Evolutionary conservation across 306 rosid genomes (phyloP).

Genomic region (Lablab purpureus): DNA sequence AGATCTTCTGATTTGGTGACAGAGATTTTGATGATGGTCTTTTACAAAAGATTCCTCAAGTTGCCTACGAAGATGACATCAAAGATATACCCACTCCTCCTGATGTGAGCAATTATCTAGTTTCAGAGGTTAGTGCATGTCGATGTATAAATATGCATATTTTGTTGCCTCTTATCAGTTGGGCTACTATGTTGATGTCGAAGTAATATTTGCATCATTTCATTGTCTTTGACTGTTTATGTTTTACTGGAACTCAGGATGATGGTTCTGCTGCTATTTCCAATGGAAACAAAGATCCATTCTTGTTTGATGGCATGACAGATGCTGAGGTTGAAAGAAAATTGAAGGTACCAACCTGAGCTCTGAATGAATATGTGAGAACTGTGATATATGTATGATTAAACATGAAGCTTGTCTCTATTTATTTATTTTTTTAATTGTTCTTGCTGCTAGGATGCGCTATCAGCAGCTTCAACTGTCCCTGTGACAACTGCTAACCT

Average conservation of each 20-base stretch:
- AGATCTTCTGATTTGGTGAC: constrained; percentile 49
- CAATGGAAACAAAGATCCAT: constrained; percentile 82
- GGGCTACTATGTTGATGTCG: constrained; percentile 25
- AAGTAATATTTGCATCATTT: constrained; percentile 6
- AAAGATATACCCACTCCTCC: constrained; percentile 78
- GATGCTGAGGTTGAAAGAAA: constrained; percentile 91
- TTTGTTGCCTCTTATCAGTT: constrained; percentile 26
- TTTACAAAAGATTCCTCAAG: constrained; percentile 77
- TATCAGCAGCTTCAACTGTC: constrained; percentile 58
- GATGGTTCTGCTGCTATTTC: constrained; percentile 71
- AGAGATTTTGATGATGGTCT: constrained; percentile 95
- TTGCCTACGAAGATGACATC: constrained; percentile 82
- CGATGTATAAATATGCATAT: background rate
- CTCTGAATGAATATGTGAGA: constrained; percentile 33
- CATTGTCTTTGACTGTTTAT: constrained; percentile 18
- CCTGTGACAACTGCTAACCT: constrained; percentile 59
- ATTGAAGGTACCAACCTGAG: constrained; percentile 69
- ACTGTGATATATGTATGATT: constrained; percentile 12
- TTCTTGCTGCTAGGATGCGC: constrained; percentile 66
- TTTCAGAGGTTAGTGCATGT: constrained; percentile 80
- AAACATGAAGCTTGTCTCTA: constrained; percentile 26
- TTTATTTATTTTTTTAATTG: constrained; percentile 14
- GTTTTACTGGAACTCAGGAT: constrained; percentile 65
- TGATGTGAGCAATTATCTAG: constrained; percentile 93
- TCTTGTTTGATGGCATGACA: constrained; percentile 83